These are phyloP conservation scores for Salvia sclarea DNA, from an alignment of 305 asterid species.

Conservation along the genomic window DNA sequence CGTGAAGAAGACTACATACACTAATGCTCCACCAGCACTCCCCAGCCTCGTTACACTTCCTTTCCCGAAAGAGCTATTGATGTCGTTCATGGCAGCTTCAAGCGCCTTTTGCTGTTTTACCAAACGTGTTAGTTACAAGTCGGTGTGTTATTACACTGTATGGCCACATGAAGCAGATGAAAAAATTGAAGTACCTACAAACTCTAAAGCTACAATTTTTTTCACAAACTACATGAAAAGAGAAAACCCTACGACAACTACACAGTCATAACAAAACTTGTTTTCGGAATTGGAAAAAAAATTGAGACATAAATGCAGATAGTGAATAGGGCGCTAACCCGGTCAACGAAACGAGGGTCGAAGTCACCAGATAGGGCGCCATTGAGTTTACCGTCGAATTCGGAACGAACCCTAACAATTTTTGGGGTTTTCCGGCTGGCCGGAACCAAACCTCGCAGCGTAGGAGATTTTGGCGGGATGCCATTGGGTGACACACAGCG, in stretches of 20 bases:
- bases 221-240: not conserved
- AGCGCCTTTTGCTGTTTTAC: constrained; percentile 83
- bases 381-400: constrained; percentile 63
- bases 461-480: constrained; percentile 34
- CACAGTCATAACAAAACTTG: not conserved
- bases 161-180: not conserved
- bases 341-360: constrained; percentile 79
- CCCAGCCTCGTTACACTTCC: constrained; percentile 98
- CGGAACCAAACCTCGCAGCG: constrained; percentile 36
- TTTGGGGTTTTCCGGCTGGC: constrained; percentile 34
- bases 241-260: constrained; percentile 5
- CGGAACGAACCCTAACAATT: constrained; percentile 68
- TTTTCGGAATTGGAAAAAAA: not conserved
- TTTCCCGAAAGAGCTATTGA: constrained; percentile 92
- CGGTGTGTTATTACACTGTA: not conserved
- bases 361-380: constrained; percentile 74
- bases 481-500: constrained; percentile 37
- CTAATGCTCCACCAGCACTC: constrained; percentile 97
- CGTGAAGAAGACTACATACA: constrained; percentile 54
- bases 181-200: too few species aligned
- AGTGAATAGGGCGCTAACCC: constrained; percentile 53
- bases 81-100: constrained; percentile 96
- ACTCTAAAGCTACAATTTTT: constrained; percentile 16
- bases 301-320: constrained; percentile 6
- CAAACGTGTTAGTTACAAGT: constrained; percentile 21